A percentile compares a stretch with the other conserved stretches of the same genome.
Conservation (phyloP, 164 flowering plant genomes). For the Platanus orientalis region DNA sequence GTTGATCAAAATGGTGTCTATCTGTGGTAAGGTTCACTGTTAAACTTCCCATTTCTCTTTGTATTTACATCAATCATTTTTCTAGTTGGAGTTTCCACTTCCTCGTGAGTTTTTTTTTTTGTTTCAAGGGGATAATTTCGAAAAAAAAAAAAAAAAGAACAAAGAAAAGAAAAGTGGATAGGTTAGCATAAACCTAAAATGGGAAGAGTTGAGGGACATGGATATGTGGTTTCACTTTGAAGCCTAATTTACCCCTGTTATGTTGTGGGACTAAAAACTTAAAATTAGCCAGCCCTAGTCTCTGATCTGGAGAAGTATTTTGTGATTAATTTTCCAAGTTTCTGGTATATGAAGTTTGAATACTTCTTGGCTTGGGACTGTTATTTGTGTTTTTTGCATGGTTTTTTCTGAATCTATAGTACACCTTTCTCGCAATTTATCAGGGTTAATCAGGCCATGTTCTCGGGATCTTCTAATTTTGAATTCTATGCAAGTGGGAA, state of each 20-base stretch:
- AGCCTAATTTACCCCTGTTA: neutral
- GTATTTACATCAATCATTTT: neutral
- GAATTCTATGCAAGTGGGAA: constrained; percentile 75
- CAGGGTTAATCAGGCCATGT: constrained; percentile 93
- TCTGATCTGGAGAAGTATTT: neutral
- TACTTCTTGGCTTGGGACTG: neutral
- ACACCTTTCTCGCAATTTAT: neutral
- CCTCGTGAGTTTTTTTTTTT: constrained; percentile 4
- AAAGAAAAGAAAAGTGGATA: no score
- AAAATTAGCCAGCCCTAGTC: neutral
- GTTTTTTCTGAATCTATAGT: neutral
- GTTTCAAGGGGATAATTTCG: neutral
- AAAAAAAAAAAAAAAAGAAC: no score
- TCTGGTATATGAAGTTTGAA: neutral
- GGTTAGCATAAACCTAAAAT: no score
- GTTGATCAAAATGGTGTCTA: constrained; percentile 95
- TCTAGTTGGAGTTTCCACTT: neutral
- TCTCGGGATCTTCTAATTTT: constrained; percentile 60
- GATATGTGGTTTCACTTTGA: no score
- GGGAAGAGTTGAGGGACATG: no score
- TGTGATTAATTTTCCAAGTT: neutral
- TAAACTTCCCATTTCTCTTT: neutral
- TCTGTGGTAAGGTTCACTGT: constrained; percentile 56
- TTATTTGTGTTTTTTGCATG: neutral
- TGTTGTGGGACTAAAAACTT: neutral